These are phyloP conservation scores for Penicillium angulare DNA, from an alignment of 495 filamentous ascomycete species.

Conservation along the genomic window DNA sequence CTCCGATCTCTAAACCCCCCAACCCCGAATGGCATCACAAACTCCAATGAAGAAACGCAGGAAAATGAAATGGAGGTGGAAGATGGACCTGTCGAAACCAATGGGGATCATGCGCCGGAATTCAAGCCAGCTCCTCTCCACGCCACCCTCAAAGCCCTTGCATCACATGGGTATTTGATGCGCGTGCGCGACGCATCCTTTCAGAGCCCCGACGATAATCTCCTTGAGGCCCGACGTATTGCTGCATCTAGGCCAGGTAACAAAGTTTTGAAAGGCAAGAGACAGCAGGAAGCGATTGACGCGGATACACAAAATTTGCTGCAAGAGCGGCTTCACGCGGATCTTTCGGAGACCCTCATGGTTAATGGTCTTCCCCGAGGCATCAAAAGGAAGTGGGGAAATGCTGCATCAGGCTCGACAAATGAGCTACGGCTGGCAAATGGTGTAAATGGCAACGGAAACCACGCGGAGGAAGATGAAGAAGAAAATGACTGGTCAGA, in stretches of 20 bases:
- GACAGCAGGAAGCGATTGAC: slow-evolving; percentile 53
- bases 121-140: slow-evolving; percentile 36
- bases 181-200: slow-evolving; percentile 50
- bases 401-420: slow-evolving; percentile 12
- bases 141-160: slow-evolving; percentile 43
- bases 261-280: slow-evolving; percentile 54
- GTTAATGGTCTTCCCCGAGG: slow-evolving; percentile 40
- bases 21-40: slow-evolving; percentile 32
- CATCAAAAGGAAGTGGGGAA: slow-evolving; percentile 30
- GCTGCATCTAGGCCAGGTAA: slow-evolving; percentile 36
- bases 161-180: slow-evolving; percentile 48
- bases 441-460: slow-evolving; percentile 24
- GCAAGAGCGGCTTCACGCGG: slow-evolving; percentile 30
- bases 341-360: slow-evolving; percentile 33
- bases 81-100: slow-evolving; percentile 8
- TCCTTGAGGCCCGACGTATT: slow-evolving; percentile 43
- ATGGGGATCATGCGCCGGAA: slow-evolving; percentile 20
- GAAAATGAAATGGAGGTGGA: slow-evolving; percentile 19
- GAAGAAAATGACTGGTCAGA: slow-evolving; percentile 43
- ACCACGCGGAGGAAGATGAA: slow-evolving; percentile 19
- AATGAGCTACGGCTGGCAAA: slow-evolving; percentile 11
- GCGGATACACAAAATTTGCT: slow-evolving; percentile 33
- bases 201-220: slow-evolving; percentile 50
- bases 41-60: slow-evolving; percentile 27
- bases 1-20: slow-evolving; percentile 17